Evolutionary conservation across 148 eudicot species (phyloP), one percentile per base, ranked within the genome.

Genomic region (Cornus suecica): DNA sequence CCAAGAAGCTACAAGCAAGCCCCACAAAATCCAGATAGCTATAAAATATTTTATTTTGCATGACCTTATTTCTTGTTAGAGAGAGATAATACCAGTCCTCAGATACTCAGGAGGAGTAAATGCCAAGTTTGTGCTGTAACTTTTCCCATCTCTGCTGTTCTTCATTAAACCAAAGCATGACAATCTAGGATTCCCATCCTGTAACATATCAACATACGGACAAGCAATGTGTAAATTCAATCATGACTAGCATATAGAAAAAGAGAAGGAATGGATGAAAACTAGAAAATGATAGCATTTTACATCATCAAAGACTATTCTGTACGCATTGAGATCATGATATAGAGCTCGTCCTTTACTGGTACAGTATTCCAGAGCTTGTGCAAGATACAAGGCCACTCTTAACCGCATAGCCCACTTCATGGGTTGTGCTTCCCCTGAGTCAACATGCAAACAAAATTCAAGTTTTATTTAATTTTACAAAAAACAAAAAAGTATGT

Each of bases 131-230:
- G 98, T 94, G 81, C 98, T 94, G 70, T 94, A 94, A 82, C 98
- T 94, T 82, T 90, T 94, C 62, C 98, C 98, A 70, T 94, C 98
- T 83, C 98, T 85, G 79, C 98, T 94, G 70, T 94, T 94, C 88
- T 94, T 94, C 98, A 94, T 94, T 81, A 94, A 89, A 68, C 98
- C 98, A 81, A 94, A 94, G 88, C 97, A 94, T 31, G 97, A 94
- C 62, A 94, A 84, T 74, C 97, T 87, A 77, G 98, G 94, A 77
- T 94, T 87, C 54, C 88, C 96, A 54, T 92, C 96, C 98, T 94
- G 79, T 68, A 61, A 80, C 34, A 77, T 74, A 45, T 67, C 41
- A 41, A 56, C 18, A 60, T 7, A 56, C 1, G 68, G 25, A 26
- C 62, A 52, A 58, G 20, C 20, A 22, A 8, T 37, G 61, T 15